Percentiles rank a stretch among this genome's conserved stretches.
Evolutionary conservation across 225 moss, liverwort and hornwort species (phyloP).

Genomic region (Marchantia polymorpha): DNA sequence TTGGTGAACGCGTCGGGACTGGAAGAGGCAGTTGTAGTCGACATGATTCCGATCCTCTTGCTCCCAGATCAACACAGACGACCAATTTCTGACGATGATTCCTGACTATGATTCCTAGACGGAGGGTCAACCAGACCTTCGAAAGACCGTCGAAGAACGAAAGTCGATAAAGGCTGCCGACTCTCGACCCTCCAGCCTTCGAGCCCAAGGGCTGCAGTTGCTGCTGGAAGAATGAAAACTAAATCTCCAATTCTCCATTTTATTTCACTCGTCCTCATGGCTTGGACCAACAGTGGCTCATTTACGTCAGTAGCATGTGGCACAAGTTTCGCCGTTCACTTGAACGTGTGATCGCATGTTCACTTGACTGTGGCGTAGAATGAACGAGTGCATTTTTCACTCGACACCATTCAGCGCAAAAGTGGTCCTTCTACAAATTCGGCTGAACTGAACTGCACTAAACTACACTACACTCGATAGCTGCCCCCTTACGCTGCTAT

Average conservation of each 20-base stretch:
- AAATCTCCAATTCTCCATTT: not conserved
- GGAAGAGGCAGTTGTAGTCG: not conserved
- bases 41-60: not conserved
- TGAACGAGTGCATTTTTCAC: not conserved
- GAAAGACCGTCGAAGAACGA: too few relatives aligned
- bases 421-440: not conserved
- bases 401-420: too few relatives aligned
- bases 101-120: too few relatives aligned
- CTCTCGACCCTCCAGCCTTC: not conserved
- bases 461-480: too few relatives aligned
- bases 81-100: too few relatives aligned
- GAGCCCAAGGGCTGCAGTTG: not conserved
- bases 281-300: not conserved
- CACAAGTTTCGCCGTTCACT: not conserved
- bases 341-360: not conserved
- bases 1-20: constrained; percentile 42
- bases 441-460: not conserved
- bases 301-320: not conserved
- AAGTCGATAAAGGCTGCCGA: not conserved
- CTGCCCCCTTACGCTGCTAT: not conserved
- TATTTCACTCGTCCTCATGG: not conserved
- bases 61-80: not conserved
- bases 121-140: too few relatives aligned
- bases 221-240: not conserved
- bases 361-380: not conserved